Base-by-base conservation (phyloP, 306 rosid genomes). In the Dalbergia oliveri region DNA sequence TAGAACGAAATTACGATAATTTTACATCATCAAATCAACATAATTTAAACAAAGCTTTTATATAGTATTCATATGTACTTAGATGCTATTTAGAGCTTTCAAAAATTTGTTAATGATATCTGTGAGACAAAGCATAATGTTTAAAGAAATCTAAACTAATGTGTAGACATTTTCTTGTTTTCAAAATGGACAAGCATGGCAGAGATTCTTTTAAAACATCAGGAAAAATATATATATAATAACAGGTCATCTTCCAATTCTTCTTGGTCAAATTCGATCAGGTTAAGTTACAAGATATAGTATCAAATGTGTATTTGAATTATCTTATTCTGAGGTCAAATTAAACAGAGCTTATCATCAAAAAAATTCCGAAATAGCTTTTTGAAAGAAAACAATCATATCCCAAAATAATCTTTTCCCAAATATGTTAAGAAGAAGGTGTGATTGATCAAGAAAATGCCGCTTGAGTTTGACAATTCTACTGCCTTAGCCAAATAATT, bases 401-500 rank as follows among this genome's bases (percentile, higher is more conserved):
- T 26, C 2, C 31, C 31, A 21, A 21, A 21, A 21, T 21, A 21
- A 21, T 21, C 23, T 21, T 21, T 21, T 21, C 23, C 5, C 56
- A 59, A 47, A 12, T 7, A 66, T 47, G 21, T 45, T 34, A 34
- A 41, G 41, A 63, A 43, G 33, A 56, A 43, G 78, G 63, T 70
- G 64, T 16, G 35, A 64, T 58, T 33, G 19, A 76, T 18, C 19
- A 76, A 50, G 23, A 69, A 76, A 8, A 53, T 15, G 45, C 12
- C 11, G 60, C 37, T 75, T 34, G 66, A 49, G 33, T 68, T 76
- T 76, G 72, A 62, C 12, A 70, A 34, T 47, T 79, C 9, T 44
- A 26, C 53, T 72, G 78, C 84, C 33, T 47, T 21, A 53, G 72
- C 19, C 35, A 58, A 69, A 79, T 81, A 26, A 69, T 39, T 11